phyloP scores from a whole-genome alignment of 1,284 basidiomycete genomes.

The Heterobasidion parviporum region DNA sequence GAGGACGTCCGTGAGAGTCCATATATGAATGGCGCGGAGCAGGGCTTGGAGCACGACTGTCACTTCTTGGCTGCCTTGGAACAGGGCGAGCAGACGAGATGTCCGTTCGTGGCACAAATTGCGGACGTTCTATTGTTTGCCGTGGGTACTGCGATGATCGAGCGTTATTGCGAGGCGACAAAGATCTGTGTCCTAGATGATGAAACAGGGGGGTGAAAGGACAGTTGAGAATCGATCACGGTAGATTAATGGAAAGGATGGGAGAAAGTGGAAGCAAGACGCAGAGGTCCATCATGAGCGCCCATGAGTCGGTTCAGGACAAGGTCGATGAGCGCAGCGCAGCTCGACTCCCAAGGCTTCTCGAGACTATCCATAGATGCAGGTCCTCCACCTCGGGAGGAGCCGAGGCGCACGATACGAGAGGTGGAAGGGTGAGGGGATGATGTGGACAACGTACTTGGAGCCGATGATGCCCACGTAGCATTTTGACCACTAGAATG shows the following conservation, averaged over 20 bases:
- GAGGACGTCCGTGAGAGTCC: slow-evolving; percentile 7
- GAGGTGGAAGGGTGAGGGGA: slow-evolving; percentile 36
- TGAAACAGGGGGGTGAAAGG: slow-evolving; percentile 28
- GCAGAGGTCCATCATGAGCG: slow-evolving; percentile 44
- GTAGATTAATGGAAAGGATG: slow-evolving; percentile 23
- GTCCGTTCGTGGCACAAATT: slow-evolving; percentile 7
- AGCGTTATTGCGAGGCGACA: slow-evolving; percentile 16
- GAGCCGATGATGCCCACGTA: slow-evolving; percentile 40
- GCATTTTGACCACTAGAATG: slow-evolving; percentile 16
- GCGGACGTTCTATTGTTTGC: slow-evolving; percentile 7
- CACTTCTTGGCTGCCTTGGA: slow-evolving; percentile 8
- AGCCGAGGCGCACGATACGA: slow-evolving; percentile 23
- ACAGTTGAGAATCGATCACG: slow-evolving; percentile 20
- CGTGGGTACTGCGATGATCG: slow-evolving; percentile 7
- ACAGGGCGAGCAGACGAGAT: not conserved
- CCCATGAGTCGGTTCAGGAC: slow-evolving; percentile 43
- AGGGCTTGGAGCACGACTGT: slow-evolving; percentile 10
- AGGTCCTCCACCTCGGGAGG: slow-evolving; percentile 42
- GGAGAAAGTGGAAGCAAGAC: slow-evolving; percentile 24
- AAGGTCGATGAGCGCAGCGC: slow-evolving; percentile 2
- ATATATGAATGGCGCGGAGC: slow-evolving; percentile 4
- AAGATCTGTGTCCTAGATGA: slow-evolving; percentile 49
- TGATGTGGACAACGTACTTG: slow-evolving; percentile 75
- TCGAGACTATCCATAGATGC: slow-evolving; percentile 35
- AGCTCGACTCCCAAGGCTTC: slow-evolving; percentile 46